These are phyloP conservation scores for Podaxis rugospora DNA, from an alignment of 768 basidiomycete species.

Conservation along the genomic window DNA sequence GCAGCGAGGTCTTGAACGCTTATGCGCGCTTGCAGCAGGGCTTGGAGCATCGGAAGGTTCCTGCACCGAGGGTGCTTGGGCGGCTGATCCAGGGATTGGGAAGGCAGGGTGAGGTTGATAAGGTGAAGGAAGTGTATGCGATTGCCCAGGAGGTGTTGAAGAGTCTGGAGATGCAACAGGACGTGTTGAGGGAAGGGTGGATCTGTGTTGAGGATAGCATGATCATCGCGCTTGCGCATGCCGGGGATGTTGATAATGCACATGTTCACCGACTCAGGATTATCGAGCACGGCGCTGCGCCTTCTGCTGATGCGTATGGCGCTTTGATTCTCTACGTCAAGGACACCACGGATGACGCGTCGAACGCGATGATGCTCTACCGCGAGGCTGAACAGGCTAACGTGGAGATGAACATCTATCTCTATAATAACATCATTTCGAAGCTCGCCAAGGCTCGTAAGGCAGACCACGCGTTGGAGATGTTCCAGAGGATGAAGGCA, in stretches of 20 bases:
- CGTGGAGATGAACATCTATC: slow-evolving; percentile 76
- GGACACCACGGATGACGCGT: slow-evolving; percentile 94
- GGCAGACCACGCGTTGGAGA: slow-evolving; percentile 80
- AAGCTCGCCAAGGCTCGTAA: slow-evolving; percentile 94
- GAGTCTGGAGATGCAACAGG: slow-evolving; percentile 27
- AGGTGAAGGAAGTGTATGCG: slow-evolving; percentile 63
- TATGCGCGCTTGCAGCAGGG: slow-evolving; percentile 47
- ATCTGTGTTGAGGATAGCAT: slow-evolving; percentile 81
- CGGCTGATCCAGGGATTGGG: slow-evolving; percentile 68
- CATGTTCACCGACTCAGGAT: slow-evolving; percentile 79
- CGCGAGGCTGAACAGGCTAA: slow-evolving; percentile 67
- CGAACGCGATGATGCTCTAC: slow-evolving; percentile 82
- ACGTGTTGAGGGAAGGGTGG: slow-evolving; percentile 47
- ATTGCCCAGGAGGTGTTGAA: slow-evolving; percentile 60
- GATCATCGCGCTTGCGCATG: slow-evolving; percentile 82
- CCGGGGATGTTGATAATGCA: slow-evolving; percentile 74
- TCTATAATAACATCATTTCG: slow-evolving; percentile 97
- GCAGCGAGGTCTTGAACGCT: slow-evolving; percentile 23
- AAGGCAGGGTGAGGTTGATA: slow-evolving; percentile 52
- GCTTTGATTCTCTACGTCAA: slow-evolving; percentile 82
- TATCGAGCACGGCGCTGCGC: slow-evolving; percentile 69
- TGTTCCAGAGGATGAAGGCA: slow-evolving; percentile 87
- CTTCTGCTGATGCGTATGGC: slow-evolving; percentile 88
- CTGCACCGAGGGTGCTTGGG: slow-evolving; percentile 48
- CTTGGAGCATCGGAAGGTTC: slow-evolving; percentile 40